Evolutionary conservation across 768 basidiomycete genomes (phyloP), one percentile per base, ranked within the genome.

Genomic region (Leccinum imitatum): DNA sequence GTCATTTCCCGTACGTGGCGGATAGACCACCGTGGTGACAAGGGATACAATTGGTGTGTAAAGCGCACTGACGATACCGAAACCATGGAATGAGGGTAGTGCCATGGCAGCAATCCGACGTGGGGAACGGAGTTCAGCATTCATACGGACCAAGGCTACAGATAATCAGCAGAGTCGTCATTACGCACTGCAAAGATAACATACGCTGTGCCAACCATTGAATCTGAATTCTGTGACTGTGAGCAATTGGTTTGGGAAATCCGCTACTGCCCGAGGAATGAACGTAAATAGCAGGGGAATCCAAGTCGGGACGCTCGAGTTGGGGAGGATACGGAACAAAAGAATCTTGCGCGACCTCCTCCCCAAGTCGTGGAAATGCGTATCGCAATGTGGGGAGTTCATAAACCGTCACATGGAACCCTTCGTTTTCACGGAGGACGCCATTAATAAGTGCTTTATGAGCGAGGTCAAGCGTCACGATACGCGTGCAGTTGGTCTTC

Each of bases 231-330:
- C 30, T 30, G 30, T 78, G 55, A 1, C 69, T 77, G 47, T 77
- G 71, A 2, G 72, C 62, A 27, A 82, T 77, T 1, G 80, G 75
- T 64, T 81, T 82, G 3, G 81, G 81, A 33, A 80, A 70, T 17
- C 80, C 82, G 4, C 79, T 81, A 4, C 80, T 81, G 13, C 81
- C 82, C 5, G 79, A 81, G 1, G 81, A 80, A 60, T 82, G 82
- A 57, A 82, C 60, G 17, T 82, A 79, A 13, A 80, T 56, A 1
- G 76, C 77, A 15, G 78, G 75, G 2, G 74, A 65, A 57, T 79
- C 76, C 21, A 69, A 54, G 9, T 71, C 67, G 3, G 69, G 64
- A 9, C 61, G 66, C 35, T 19, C 54, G 19, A 30, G 1, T 6
- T 54, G 1, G 5, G 57, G 50, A 31, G 65, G 67, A 51, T 71